Evolutionary conservation across 768 basidiomycete genomes (phyloP).

Genomic region (Termitomyces eurrhizus): DNA sequence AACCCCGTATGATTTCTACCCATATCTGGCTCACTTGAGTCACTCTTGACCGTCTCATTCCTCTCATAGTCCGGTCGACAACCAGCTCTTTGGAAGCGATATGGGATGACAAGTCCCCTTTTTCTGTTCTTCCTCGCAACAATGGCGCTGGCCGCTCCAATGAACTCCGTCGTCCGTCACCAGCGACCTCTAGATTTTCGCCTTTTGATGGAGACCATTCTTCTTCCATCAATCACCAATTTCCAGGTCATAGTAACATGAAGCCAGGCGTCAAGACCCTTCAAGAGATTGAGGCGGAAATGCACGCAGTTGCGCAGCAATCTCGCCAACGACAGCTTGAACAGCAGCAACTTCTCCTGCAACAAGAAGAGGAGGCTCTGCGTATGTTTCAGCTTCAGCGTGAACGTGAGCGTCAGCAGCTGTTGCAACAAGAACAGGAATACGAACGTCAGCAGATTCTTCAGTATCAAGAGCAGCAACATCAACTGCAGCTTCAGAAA

Average conservation of each 20-base stretch:
- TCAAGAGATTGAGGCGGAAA: conserved; percentile 83
- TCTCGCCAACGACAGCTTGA: conserved; percentile 23
- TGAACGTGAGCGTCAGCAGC: conserved; percentile 29
- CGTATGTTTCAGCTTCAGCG: conserved; percentile 30
- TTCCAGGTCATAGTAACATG: conserved; percentile 26
- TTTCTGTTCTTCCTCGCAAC: conserved; percentile 58
- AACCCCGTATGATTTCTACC: conserved; percentile 22
- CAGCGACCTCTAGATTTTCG: conserved; percentile 35
- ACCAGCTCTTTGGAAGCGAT: conserved; percentile 63
- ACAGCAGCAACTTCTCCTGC: conserved; percentile 35
- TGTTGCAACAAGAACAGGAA: conserved; percentile 22
- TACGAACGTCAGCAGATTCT: conserved; percentile 41
- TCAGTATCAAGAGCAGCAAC: conserved; percentile 46
- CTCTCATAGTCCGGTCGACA: conserved; percentile 32
- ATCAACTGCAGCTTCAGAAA: conserved; percentile 44
- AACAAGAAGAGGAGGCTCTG: conserved; percentile 36
- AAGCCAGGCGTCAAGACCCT: conserved; percentile 54
- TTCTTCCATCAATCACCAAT: conserved; percentile 26
- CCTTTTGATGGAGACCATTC: conserved; percentile 26
- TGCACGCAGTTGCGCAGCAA: conserved; percentile 60
- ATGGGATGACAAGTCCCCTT: conserved; percentile 80
- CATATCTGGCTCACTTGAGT: conserved; percentile 7
- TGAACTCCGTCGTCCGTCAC: conserved; percentile 28
- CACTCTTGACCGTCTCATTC: conserved; percentile 6
- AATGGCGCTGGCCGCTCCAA: conserved; percentile 46